These are phyloP conservation scores for Arabidopsis arenosa DNA, from an alignment of 345 rosid species.

Conservation along the genomic window DNA sequence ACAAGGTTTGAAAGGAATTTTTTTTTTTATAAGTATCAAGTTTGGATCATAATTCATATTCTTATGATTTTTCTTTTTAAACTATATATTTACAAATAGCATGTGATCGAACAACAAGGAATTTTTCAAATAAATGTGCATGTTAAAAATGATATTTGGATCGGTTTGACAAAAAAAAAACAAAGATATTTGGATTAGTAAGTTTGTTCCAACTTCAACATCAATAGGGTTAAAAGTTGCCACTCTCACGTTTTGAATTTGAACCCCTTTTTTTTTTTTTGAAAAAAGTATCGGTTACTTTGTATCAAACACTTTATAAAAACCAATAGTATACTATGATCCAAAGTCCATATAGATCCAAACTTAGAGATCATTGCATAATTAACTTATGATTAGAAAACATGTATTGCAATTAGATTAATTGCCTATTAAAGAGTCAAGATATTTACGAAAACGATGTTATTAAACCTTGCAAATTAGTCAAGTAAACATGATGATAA, in stretches of 20 bases:
- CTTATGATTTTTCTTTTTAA: background rate
- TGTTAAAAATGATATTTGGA: background rate
- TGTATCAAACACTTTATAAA: constrained; percentile 34
- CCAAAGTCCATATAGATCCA: constrained; percentile 24
- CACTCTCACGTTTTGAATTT: constrained; percentile 42
- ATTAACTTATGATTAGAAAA: constrained; percentile 29
- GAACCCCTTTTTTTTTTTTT: constrained; percentile 13
- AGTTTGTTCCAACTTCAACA: constrained; percentile 32
- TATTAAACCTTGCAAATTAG: background rate
- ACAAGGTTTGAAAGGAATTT: background rate
- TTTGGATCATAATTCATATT: background rate
- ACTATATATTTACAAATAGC: background rate
- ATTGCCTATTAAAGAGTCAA: background rate
- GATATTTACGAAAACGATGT: background rate
- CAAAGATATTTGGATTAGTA: background rate
- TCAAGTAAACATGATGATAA: constrained; percentile 7
- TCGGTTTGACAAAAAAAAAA: too few species aligned
- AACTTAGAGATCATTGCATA: constrained; percentile 30
- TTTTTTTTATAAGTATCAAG: background rate
- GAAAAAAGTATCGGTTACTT: constrained; percentile 8
- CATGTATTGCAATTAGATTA: background rate
- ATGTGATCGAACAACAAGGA: constrained; percentile 19
- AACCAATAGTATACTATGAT: constrained; percentile 5
- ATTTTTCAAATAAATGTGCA: background rate
- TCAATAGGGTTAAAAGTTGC: constrained; percentile 32